Evolutionary conservation across 345 rosid species (phyloP).

Genomic region (Excoecaria agallocha): DNA sequence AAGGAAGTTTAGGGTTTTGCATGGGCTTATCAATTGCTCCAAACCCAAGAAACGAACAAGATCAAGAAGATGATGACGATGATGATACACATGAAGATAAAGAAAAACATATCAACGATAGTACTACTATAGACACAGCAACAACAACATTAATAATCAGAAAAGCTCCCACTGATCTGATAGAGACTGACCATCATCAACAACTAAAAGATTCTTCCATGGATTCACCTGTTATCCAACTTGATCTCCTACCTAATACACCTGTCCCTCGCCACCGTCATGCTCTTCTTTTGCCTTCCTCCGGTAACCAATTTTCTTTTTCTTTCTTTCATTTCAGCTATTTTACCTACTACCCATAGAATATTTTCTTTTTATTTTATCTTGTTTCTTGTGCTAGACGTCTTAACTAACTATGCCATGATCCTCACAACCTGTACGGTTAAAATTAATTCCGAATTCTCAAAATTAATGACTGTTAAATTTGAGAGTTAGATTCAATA

Average conservation of each 20-base stretch:
- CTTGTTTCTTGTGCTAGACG: conserved; percentile 5
- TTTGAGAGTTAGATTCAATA: too few species aligned
- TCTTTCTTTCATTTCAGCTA: background rate
- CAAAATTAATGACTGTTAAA: too few species aligned
- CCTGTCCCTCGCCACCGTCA: conserved; percentile 20
- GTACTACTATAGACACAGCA: background rate
- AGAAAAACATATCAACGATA: background rate
- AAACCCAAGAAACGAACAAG: background rate
- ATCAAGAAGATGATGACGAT: background rate
- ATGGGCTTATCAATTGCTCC: conserved; percentile 25
- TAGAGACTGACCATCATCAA: background rate
- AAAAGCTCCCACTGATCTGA: background rate
- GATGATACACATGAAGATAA: background rate
- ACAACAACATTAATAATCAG: background rate
- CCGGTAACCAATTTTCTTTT: background rate
- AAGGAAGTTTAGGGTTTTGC: conserved; percentile 22
- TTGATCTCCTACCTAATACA: conserved; percentile 33
- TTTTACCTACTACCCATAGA: background rate
- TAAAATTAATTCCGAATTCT: too few species aligned
- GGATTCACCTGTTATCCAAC: conserved; percentile 25
- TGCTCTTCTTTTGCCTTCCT: conserved; percentile 10
- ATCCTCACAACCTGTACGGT: too few species aligned
- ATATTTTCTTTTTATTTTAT: background rate
- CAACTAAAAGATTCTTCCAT: background rate
- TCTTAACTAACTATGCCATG: background rate